Conservation (phyloP, 1,284 basidiomycete species). For the Fomitopsis palustris region DNA sequence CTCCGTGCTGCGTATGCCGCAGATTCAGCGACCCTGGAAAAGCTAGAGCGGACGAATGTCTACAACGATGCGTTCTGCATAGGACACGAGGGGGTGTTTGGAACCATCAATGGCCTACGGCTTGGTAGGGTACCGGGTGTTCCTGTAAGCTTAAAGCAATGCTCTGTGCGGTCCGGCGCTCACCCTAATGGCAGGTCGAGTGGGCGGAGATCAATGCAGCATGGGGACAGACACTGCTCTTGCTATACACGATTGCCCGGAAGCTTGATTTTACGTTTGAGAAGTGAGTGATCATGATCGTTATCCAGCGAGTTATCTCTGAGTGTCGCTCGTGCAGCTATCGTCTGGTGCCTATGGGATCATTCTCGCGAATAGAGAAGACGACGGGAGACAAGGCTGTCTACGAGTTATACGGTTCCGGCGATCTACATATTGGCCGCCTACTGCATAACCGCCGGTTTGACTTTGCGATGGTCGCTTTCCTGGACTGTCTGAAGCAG, state of each 20-base stretch:
- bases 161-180: constrained; percentile 2
- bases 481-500: constrained; percentile 92
- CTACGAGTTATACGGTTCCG: constrained; percentile 89
- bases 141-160: constrained; percentile 42
- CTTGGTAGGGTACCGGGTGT: constrained; percentile 83
- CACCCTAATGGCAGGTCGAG: constrained; percentile 63
- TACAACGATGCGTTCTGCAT: constrained; percentile 99
- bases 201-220: constrained; percentile 99
- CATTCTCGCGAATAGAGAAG: constrained; percentile 88
- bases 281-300: constrained; percentile 47
- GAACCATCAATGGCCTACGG: constrained; percentile 94
- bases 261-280: constrained; percentile 88
- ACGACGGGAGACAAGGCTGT: constrained; percentile 77
- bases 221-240: constrained; percentile 93
- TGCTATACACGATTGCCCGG: constrained; percentile 87
- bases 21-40: constrained; percentile 74
- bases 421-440: constrained; percentile 84
- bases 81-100: constrained; percentile 90
- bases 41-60: constrained; percentile 92
- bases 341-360: constrained; percentile 88
- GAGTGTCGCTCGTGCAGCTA: constrained; percentile 52
- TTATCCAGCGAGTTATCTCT: background rate
- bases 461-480: constrained; percentile 94
- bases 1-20: constrained; percentile 74
- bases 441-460: constrained; percentile 93